These are phyloP conservation scores for Malassezia obtusa DNA, from an alignment of 1,284 basidiomycete species.

Conservation along the genomic window DNA sequence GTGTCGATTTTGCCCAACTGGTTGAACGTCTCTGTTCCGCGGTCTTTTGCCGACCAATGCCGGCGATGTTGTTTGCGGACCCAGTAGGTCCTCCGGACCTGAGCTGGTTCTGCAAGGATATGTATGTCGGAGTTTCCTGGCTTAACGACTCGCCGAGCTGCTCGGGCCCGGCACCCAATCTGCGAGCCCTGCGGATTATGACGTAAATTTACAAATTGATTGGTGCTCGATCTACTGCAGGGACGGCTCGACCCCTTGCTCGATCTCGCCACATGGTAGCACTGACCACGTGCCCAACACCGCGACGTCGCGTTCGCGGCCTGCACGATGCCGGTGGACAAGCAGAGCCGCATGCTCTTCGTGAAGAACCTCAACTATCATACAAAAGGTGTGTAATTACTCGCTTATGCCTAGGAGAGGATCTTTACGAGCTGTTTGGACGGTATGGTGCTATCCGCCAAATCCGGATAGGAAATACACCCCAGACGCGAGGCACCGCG, in stretches of 20 bases:
- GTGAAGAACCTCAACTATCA: conserved; percentile 76
- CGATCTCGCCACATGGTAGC: background rate
- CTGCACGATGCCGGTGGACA: background rate
- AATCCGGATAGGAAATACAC: conserved; percentile 80
- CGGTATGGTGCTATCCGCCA: conserved; percentile 94
- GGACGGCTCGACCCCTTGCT: background rate
- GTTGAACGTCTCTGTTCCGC: background rate
- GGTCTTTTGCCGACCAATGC: background rate
- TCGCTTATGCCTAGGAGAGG: conserved; percentile 56
- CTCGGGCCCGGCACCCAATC: too few species aligned
- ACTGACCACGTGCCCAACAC: too few species aligned
- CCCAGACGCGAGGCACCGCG: conserved; percentile 86
- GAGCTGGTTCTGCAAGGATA: background rate
- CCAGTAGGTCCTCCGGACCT: background rate
- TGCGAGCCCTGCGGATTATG: background rate
- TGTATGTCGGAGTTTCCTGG: background rate
- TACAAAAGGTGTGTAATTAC: conserved; percentile 54
- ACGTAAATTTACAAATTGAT: background rate
- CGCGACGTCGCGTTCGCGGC: background rate
- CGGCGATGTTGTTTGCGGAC: background rate
- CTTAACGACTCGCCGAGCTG: background rate
- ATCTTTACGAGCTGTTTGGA: conserved; percentile 93
- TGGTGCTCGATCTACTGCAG: background rate
- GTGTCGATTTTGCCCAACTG: background rate
- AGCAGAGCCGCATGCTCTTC: conserved; percentile 37